These are phyloP conservation scores for Aspergillus fijiensis DNA, from an alignment of 2,329 filamentous ascomycete genomes.

Conservation along the genomic window DNA sequence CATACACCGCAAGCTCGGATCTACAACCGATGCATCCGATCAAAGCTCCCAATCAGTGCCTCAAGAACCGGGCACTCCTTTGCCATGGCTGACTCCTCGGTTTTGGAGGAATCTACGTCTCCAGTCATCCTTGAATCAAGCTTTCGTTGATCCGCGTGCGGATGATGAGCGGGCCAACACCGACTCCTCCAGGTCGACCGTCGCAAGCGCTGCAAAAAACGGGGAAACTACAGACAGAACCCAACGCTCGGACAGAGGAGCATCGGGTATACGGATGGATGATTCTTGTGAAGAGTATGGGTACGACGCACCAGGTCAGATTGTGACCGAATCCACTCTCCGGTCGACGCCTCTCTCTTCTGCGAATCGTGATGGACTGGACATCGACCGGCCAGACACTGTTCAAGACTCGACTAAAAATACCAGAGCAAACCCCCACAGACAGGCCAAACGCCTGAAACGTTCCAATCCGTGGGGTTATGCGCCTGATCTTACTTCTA, in stretches of 20 bases:
- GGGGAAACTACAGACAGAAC: background rate
- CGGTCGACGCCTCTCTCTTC: background rate
- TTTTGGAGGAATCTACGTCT: slow-evolving; percentile 17
- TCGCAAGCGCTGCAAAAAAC: background rate
- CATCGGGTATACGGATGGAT: background rate
- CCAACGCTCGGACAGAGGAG: too few relatives aligned
- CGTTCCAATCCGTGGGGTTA: too few relatives aligned
- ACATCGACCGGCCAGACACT: background rate
- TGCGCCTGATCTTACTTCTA: slow-evolving; percentile 23
- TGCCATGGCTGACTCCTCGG: background rate
- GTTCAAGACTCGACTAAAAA: too few relatives aligned
- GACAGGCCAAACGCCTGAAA: background rate
- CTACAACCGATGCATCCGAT: background rate
- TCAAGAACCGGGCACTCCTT: background rate
- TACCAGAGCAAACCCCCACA: slow-evolving; percentile 6
- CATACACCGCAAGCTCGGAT: background rate
- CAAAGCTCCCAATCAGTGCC: background rate
- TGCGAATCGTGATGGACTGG: too few relatives aligned
- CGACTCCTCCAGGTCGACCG: background rate
- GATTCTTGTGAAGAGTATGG: background rate
- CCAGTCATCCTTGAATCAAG: slow-evolving; percentile 17
- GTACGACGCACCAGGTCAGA: background rate
- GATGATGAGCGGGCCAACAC: background rate
- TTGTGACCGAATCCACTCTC: background rate
- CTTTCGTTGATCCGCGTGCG: background rate